Evolutionary conservation across 1,284 basidiomycete genomes (phyloP), one percentile per base, ranked within the genome.

Genomic region (Xanthoconium separans): DNA sequence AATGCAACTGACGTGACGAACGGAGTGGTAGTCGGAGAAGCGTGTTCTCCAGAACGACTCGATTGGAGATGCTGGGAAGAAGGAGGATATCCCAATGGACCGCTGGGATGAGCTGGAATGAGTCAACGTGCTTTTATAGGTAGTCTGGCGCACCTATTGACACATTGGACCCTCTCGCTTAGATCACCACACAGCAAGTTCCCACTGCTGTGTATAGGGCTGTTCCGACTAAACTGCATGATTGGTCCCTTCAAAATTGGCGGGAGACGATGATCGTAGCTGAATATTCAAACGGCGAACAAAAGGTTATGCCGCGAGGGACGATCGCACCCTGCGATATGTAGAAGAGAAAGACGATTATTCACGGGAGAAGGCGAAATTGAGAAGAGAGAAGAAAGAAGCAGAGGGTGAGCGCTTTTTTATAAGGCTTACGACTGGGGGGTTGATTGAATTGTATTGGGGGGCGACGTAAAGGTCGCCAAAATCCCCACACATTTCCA

Each of bases 401-500:
- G 31, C 8, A 42, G 33, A 24, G 51, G 18, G 27, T 24, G 34
- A 15, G 29, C 11, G 45, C 40, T 4, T 18, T 16, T 22, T 64
- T 66, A 54, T 58, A 63, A 54, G 27, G 18, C 40, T 30, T 31
- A 39, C 16, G 34, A 29, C 24, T 22, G 22, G 34, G 18, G 39
- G 34, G 24, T 37, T 11, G 36, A 43, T 50, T 24, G 52, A 31
- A 41, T 56, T 55, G 50, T 50, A 47, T 44, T 54, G 47, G 36
- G 43, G 36, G 46, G 64, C 46, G 65, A 47, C 61, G 62, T 54
- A 59, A 61, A 34, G 30, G 31, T 48, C 43, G 42, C 53, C 56
- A 62, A 36, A 31, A 42, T 60, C 51, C 50, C 52, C 51, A 59
- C 47, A 50, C 20, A 48, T 62, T 68, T 61, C 65, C 53, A 57